Evolutionary conservation across 2,329 filamentous ascomycete genomes (phyloP), one percentile per base, ranked within the genome.

Genomic region (Alternaria sp.): DNA sequence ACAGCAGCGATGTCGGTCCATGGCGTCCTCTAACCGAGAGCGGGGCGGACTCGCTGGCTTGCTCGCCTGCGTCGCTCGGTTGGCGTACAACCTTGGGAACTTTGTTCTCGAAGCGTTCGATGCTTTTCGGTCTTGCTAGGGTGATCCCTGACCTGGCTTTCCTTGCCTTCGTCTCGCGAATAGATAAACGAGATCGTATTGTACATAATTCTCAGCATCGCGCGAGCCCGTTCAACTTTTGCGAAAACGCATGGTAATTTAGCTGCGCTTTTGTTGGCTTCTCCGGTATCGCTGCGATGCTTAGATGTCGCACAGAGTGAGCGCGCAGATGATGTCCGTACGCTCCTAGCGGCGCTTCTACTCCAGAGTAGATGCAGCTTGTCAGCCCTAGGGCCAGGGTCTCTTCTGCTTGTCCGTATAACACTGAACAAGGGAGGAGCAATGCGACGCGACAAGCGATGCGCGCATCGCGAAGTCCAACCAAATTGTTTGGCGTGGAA

Each of bases 41-140:
- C 61, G 68, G 63, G 63, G 63, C 62, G 62, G 64, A 60, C 12
- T 63, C 63, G 65, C 64, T 54, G 55, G 54, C 53, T 59, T 14
- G 32, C 32, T 36, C 32, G 32, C 32, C 32, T 36, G 32, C 12
- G 32, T 36, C 59, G 59, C 67, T 71, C 68, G 67, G 68, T 69
- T 70, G 67, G 68, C 67, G 62, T 55, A 57, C 51, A 30, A 30
- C 28, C 28, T 30, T 30, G 28, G 28, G 28, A 63, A 62, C 30
- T 60, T 53, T 59, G 60, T 70, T 69, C 67, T 59, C 64, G 58
- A 61, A 68, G 60, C 39, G 59, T 68, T 69, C 67, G 61, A 62
- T 66, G 62, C 66, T 51, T 63, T 51, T 36, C 32, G 22, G 11
- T 41, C 22, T 22, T 67, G 60, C 68, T 63, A 57, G 68, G 68